Base-by-base conservation (phyloP, 805 yeast species). In the Ogataea paraovalis region DNA sequence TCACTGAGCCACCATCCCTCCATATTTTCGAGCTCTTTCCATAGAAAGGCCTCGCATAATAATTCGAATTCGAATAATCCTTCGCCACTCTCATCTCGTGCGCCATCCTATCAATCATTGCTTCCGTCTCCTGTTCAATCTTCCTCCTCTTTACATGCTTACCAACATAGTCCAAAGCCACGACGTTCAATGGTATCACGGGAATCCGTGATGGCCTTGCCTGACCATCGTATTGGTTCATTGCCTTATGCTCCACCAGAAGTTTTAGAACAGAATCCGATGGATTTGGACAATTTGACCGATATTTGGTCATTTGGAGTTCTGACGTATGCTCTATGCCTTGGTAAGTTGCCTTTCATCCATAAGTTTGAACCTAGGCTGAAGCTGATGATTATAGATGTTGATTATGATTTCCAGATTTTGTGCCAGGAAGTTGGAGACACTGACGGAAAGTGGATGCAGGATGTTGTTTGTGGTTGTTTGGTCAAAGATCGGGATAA, bases 301-400 rank as follows among this genome's bases (percentile, higher is more conserved):
- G 98, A 91, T 66, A 75, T 87, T 4, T 91, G 97, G 97, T 96
- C 97, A 0, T 73, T 87, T 40, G 98, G 97, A 3, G 87, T 90
- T 0, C 68, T 86, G 52, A 56, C 85, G 3, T 90, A 79, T 64
- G 82, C 95, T 1, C 76, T 89, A 79, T 66, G 83, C 25, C 76
- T 80, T 21, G 91, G 95, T 0, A 78, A 75, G 52, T 65, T 91
- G 43, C 97, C 97, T 1, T 91, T 91, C 68, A 82, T 80, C 50
- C 96, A 90, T 61, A 78, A 78, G n/a, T 86, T 82, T 62, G 90
- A 87, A 57, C 96, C 96, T 10, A 71, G 90, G 52, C 70, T 91
- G 51, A 75, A 88, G 37, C 79, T 86, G 12, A 76, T 81, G 71
- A 91, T 91, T 39, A 66, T 81, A 27, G 76, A 83, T 3, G 92